Evolutionary conservation across 140 eudicot genomes (phyloP).

Genomic region (Cichorium intybus): DNA sequence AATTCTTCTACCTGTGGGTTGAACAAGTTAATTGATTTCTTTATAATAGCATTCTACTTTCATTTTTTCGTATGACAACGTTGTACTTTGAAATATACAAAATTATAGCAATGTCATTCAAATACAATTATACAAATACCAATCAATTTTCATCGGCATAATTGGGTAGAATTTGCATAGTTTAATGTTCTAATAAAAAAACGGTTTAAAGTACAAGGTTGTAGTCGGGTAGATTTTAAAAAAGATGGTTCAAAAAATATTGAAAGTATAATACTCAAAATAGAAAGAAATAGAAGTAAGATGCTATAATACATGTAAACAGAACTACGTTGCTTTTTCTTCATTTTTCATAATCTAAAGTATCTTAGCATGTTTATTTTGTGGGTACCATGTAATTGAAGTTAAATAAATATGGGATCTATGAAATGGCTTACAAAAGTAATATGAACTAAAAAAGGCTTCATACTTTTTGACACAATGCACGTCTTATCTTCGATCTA

Average conservation of each 20-base stretch:
- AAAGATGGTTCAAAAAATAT: too few species aligned
- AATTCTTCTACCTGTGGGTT: constrained; percentile 44
- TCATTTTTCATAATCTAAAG: background rate
- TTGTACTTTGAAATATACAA: too few species aligned
- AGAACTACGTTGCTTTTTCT: background rate
- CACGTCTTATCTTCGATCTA: constrained; percentile 9
- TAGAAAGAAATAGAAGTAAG: background rate
- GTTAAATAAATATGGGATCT: background rate
- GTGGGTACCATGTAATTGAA: background rate
- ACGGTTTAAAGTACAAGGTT: background rate
- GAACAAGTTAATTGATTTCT: background rate
- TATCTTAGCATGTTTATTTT: background rate
- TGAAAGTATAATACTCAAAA: background rate
- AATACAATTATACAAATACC: too few species aligned
- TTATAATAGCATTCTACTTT: too few species aligned
- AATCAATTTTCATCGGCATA: background rate
- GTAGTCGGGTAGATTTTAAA: background rate
- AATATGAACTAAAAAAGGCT: background rate
- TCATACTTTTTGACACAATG: background rate
- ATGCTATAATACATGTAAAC: background rate
- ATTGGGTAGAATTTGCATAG: background rate
- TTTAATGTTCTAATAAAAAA: too few species aligned
- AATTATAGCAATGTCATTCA: too few species aligned
- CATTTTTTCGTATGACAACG: too few species aligned
- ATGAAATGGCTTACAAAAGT: background rate